Evolutionary conservation across 2,329 filamentous ascomycete genomes (phyloP), one percentile per base, ranked within the genome.

Genomic region (Curvularia eragrostidis): DNA sequence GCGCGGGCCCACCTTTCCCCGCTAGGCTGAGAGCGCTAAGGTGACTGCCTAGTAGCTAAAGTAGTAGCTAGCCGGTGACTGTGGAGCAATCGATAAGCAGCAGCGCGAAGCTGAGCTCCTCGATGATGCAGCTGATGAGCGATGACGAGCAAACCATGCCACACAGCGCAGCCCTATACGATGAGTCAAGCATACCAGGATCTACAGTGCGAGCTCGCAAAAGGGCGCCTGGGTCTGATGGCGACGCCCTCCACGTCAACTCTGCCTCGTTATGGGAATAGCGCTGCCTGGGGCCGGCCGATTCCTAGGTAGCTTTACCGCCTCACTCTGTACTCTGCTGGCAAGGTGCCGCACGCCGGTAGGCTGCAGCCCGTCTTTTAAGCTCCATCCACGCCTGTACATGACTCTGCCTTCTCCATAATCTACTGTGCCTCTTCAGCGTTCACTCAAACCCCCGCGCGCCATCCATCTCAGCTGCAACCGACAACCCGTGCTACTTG

Each of bases 301-400:
- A 55, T 58, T 62, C 32, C 43, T 59, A 66, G 61, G 57, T 53
- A 57, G 56, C 60, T 61, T 63, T 68, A 58, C 63, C 67, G 67
- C 67, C 67, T 69, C 67, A 69, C 59, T 69, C 53, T 62, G 52
- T 55, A 38, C 52, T 46, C 44, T 54, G 32, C 46, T 46, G 58
- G 53, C 53, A 54, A 58, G 51, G 57, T 64, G 55, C 61, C 53
- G 54, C 57, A 62, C 36, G 50, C 62, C 64, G 64, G 65, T 61
- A 66, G 59, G 63, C 65, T 67, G 62, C 65, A 54, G 56, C 54
- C 26, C 41, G 6, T 65, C 50, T 63, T 24, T 61, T 57, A 58
- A 62, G 56, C 55, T 58, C 63, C 64, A 69, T 63, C 66, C 67
- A 65, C 65, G 64, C 52, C 63, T 63, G 61, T 62, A 30, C 53